phyloP scores from a whole-genome alignment of 2,329 filamentous ascomycete genomes.

The Escovopsis sp. region DNA sequence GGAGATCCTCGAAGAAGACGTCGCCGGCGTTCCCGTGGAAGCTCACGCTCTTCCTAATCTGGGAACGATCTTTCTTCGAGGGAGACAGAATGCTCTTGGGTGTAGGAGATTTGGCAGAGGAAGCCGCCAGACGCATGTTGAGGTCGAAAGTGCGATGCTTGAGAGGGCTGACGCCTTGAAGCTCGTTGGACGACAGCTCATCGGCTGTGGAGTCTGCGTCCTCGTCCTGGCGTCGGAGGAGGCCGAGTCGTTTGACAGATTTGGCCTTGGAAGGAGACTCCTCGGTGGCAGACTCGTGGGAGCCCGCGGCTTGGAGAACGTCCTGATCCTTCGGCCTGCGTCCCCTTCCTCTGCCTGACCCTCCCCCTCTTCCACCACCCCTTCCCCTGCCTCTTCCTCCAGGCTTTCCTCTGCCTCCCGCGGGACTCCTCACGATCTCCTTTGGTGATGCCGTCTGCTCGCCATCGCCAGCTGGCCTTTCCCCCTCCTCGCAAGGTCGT shows the following conservation, averaged over 20 bases:
- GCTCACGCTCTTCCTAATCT: conserved; percentile 36
- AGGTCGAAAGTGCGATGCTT: conserved; percentile 3
- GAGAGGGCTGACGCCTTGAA: conserved; percentile 2
- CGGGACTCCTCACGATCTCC: conserved; percentile 1
- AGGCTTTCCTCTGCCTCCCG: conserved; percentile 2
- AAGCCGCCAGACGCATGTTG: conserved; percentile 3
- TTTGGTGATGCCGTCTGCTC: background rate
- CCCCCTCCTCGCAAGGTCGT: background rate
- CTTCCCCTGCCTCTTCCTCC: conserved; percentile 2
- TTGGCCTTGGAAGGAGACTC: conserved; percentile 7
- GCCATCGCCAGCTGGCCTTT: background rate
- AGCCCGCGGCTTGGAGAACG: conserved; percentile 2
- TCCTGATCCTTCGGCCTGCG: conserved; percentile 9
- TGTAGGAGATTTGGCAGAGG: conserved; percentile 7
- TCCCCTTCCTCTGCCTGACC: conserved; percentile 5
- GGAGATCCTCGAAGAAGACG: conserved; percentile 37
- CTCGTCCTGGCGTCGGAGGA: conserved; percentile 3
- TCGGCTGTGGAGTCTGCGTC: conserved; percentile 4
- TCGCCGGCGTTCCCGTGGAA: conserved; percentile 29
- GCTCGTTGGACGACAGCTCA: conserved; percentile 2
- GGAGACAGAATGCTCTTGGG: conserved; percentile 43
- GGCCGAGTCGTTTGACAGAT: conserved; percentile 1
- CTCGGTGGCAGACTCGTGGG: conserved; percentile 1
- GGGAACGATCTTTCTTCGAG: conserved; percentile 26
- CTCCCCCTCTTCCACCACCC: conserved; percentile 1